Conservation (phyloP, 768 basidiomycete genomes). For the Pleurotus citrinopileatus region DNA sequence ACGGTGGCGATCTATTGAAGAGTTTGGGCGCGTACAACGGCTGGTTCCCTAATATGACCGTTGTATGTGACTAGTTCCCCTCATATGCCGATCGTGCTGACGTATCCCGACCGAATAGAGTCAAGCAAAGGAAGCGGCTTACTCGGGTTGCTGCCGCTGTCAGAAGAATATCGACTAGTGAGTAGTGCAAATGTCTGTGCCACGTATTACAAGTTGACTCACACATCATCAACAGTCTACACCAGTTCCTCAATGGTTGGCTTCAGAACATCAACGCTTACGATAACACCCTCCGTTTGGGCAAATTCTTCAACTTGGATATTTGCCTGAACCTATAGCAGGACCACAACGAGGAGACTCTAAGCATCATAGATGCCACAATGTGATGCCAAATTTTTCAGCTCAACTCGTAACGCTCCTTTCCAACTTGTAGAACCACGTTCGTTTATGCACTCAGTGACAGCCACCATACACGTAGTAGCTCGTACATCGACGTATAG, state of each 20-base stretch:
- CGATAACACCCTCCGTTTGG: slow-evolving; percentile 37
- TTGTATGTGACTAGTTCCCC: slow-evolving; percentile 30
- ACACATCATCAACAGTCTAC: slow-evolving; percentile 39
- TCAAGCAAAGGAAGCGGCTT: slow-evolving; percentile 56
- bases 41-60: slow-evolving; percentile 59
- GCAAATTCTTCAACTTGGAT: slow-evolving; percentile 68
- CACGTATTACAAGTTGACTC: slow-evolving; percentile 4
- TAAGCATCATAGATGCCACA: no score
- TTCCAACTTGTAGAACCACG: no score
- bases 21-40: slow-evolving; percentile 78
- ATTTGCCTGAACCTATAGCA: slow-evolving; percentile 23
- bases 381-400: no score
- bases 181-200: slow-evolving; percentile 23
- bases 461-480: no score
- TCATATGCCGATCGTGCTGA: not conserved
- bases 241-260: slow-evolving; percentile 76
- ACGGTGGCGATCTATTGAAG: slow-evolving; percentile 51
- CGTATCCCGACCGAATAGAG: slow-evolving; percentile 26
- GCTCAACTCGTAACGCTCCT: no score
- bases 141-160: slow-evolving; percentile 56
- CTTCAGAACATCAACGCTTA: slow-evolving; percentile 56
- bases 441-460: no score
- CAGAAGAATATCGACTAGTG: slow-evolving; percentile 90
- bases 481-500: no score
- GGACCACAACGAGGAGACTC: not conserved